phyloP scores from a whole-genome alignment of 1,139 yeast species.

The Geotrichum histeridarum region DNA sequence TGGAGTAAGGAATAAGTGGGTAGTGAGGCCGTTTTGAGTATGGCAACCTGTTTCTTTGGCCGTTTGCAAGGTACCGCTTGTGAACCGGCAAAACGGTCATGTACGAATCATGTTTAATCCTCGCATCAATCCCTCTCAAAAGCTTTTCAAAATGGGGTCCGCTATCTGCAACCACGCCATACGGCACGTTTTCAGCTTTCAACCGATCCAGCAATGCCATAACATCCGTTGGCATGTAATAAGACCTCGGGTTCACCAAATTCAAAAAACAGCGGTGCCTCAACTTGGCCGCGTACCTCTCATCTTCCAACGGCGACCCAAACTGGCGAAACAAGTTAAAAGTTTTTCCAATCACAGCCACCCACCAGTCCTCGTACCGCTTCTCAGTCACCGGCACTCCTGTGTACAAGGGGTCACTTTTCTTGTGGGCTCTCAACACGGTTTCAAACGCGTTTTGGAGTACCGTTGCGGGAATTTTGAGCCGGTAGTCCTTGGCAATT shows the following conservation, averaged over 20 bases:
- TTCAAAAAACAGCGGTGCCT: constrained; percentile 10
- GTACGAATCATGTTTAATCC: constrained; percentile 2
- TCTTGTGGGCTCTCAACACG: background rate
- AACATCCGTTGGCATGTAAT: constrained; percentile 22
- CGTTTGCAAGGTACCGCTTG: no score
- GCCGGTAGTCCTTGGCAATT: constrained; percentile 5
- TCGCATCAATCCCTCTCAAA: constrained; percentile 13
- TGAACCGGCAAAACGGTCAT: constrained; percentile 3
- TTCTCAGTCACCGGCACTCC: constrained; percentile 2
- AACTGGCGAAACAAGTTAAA: background rate
- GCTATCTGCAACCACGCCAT: constrained; percentile 34
- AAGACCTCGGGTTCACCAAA: constrained; percentile 23
- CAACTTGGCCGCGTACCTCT: background rate
- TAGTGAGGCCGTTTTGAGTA: background rate
- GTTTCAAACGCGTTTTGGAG: background rate
- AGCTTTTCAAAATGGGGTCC: constrained; percentile 25
- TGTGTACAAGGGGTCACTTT: background rate
- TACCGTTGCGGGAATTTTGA: background rate
- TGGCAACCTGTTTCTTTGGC: background rate
- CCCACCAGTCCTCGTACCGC: constrained; percentile 13
- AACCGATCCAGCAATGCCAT: constrained; percentile 22
- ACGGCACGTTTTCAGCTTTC: constrained; percentile 21
- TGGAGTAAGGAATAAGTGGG: constrained; percentile 20
- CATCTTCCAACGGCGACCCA: constrained; percentile 6
- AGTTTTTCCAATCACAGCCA: constrained; percentile 1